Evolutionary conservation across 257 asterid genomes (phyloP).

Genomic region (Mentha longifolia): DNA sequence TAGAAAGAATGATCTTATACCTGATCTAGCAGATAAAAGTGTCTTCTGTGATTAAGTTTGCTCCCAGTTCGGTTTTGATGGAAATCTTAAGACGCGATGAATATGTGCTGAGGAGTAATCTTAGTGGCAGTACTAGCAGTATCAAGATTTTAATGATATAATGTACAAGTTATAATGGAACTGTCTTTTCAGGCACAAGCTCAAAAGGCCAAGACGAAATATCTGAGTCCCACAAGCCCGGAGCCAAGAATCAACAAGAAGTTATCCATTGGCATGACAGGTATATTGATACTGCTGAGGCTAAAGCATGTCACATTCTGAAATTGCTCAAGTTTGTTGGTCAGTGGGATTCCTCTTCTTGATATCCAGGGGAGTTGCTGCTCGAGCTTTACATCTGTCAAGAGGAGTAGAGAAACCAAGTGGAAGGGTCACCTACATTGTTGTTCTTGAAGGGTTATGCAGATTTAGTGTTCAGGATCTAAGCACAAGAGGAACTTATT

Average conservation of each 20-base stretch:
- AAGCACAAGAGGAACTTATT: slow-evolving; percentile 93
- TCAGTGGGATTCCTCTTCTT: slow-evolving; percentile 28
- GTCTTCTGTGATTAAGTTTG: neutral
- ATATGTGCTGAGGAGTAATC: slow-evolving; percentile 4
- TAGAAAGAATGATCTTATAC: slow-evolving; percentile 22
- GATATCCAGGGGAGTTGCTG: slow-evolving; percentile 78
- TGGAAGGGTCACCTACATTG: slow-evolving; percentile 96
- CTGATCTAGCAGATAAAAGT: neutral
- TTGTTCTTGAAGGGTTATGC: slow-evolving; percentile 96
- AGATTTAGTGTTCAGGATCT: slow-evolving; percentile 97
- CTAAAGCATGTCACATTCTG: slow-evolving; percentile 24
- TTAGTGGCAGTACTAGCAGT: slow-evolving; percentile 22
- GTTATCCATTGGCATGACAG: slow-evolving; percentile 93
- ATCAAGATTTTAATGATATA: slow-evolving; percentile 8
- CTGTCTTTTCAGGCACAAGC: slow-evolving; percentile 49
- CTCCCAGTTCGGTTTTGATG: slow-evolving; percentile 7
- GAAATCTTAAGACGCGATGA: neutral
- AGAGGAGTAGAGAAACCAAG: slow-evolving; percentile 99
- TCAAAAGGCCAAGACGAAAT: slow-evolving; percentile 61
- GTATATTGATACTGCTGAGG: slow-evolving; percentile 43
- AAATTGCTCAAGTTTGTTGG: slow-evolving; percentile 32
- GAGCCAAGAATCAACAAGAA: slow-evolving; percentile 78
- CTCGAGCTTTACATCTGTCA: slow-evolving; percentile 95
- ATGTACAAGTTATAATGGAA: slow-evolving; percentile 28
- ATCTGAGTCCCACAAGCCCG: slow-evolving; percentile 68